A percentile compares a stretch with the other conserved stretches of the same genome.
Evolutionary conservation across 2,329 filamentous ascomycete genomes (phyloP).

Genomic region (Paracoccidioides lutzii): DNA sequence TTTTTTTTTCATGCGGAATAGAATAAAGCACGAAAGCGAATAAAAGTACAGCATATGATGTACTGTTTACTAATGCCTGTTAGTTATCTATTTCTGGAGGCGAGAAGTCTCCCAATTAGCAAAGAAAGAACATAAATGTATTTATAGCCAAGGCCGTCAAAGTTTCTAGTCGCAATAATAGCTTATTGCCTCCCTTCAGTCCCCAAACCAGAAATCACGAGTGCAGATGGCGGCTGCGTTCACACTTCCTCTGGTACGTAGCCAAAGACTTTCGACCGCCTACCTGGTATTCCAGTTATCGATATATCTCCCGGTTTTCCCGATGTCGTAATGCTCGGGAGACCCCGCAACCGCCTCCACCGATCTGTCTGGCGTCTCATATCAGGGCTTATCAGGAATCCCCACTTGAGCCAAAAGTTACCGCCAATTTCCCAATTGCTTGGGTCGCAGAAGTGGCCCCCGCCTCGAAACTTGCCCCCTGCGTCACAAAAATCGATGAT

Average conservation of each 20-base stretch:
- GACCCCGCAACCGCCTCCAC: neutral
- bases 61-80: neutral
- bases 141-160: neutral
- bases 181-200: neutral
- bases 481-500: neutral
- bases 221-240: neutral
- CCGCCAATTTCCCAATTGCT: constrained; percentile 2
- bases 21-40: neutral
- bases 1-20: neutral
- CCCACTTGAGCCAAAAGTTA: constrained; percentile 2
- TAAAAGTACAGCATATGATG: neutral
- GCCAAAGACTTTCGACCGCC: neutral
- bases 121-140: too few species aligned
- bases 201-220: neutral
- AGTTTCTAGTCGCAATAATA: neutral
- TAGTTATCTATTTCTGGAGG: neutral
- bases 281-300: neutral
- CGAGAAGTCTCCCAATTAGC: too few species aligned
- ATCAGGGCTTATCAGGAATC: neutral
- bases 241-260: neutral
- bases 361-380: neutral
- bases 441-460: constrained; percentile 1
- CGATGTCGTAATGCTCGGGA: neutral
- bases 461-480: neutral
- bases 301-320: neutral